Evolutionary conservation across 148 eudicot genomes (phyloP), one percentile per base, ranked within the genome.

Genomic region (Tetragonia tetragonoides): DNA sequence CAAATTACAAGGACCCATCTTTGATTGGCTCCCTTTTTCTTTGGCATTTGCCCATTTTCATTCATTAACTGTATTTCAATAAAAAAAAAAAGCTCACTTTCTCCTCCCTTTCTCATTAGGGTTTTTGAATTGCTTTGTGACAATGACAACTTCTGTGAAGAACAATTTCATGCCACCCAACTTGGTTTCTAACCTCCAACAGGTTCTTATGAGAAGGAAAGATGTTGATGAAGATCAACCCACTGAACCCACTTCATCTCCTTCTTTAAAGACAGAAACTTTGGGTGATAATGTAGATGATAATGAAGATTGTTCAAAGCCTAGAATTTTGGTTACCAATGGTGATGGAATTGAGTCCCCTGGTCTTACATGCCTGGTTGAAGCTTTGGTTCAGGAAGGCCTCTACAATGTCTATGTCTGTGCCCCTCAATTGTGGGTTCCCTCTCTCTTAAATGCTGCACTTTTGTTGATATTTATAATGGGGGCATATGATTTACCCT

Each of bases 291-390:
- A 57, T 44, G 23, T 56, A 78, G 79, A 60, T 10, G 87, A 85
- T 28, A 28, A 28, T 28, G 78, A 84, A 66, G 83, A 75, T 42
- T 17, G 70, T 74, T 78, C 81, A 18, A 94, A 83, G 77, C 90
- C 97, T 10, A 71, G 91, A 16, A 82, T 92, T 40, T 81, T 94
- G 90, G 93, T 94, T 10, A 94, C 98, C 1, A 94, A 86, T 84
- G 89, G 88, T 65, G 98, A 94, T 65, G 98, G 98, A 56, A 85
- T 94, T 86, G 97, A 92, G 8, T 92, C 93, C 0, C 84, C 89
- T 57, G 98, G 97, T 15, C 82, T 94, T 7, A 80, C 75, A 17
- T 80, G 3, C 69, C 89, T 92, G 64, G 95, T 94, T 18, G 88
- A 89, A 24, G 95, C 91, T 85, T 88, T 94, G 74, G 93, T 90